Evolutionary conservation across 225 moss, liverwort and hornwort species (phyloP), one percentile per base, ranked within the genome.

Genomic region (Pleurozium schreberi): DNA sequence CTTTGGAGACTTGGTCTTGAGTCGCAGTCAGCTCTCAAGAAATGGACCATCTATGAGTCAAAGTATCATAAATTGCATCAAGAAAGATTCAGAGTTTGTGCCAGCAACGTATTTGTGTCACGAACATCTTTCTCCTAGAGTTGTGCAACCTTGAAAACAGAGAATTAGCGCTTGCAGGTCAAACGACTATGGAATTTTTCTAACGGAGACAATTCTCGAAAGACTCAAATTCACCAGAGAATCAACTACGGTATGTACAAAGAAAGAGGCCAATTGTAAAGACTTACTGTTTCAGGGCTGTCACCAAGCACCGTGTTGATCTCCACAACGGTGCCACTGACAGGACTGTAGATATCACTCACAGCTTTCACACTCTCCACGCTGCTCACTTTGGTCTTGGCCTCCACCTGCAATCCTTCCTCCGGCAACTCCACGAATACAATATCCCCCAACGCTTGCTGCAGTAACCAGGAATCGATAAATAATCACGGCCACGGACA

Each of bases 321-420:
- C 89, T 94, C 94, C 65, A 90, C 63, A 11, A 94, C 89, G 62
- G 89, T 86, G 64, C 94, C 94, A 28, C 89, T 88, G 27, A 94
- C 73, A 66, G 94, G 94, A 63, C 88, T 88, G 87, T 62, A 62
- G 47, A 94, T 71, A 16, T 94, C 93, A 71, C 94, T 94, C 67
- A 93, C 94, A 79, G 94, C 94, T 88, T 94, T 94, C 91, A 94
- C 94, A 92, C 94, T 94, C 93, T 94, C 94, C 84, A 94, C 92
- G 86, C 89, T 92, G 83, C 93, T 91, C 14, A 71, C 84, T 47
- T 81, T 84, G 55, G n/a, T 65, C 12, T 45, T 11, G 25, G 86
- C 83, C 43, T 36, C 52, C 75, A 90, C 83, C 16, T 43, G 3
- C 9, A 66, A n/a, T 18, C 93, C 93, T 53, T 13, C 25, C 17